These are phyloP conservation scores for Galerina marginata DNA, from an alignment of 768 basidiomycete genomes.

Conservation along the genomic window DNA sequence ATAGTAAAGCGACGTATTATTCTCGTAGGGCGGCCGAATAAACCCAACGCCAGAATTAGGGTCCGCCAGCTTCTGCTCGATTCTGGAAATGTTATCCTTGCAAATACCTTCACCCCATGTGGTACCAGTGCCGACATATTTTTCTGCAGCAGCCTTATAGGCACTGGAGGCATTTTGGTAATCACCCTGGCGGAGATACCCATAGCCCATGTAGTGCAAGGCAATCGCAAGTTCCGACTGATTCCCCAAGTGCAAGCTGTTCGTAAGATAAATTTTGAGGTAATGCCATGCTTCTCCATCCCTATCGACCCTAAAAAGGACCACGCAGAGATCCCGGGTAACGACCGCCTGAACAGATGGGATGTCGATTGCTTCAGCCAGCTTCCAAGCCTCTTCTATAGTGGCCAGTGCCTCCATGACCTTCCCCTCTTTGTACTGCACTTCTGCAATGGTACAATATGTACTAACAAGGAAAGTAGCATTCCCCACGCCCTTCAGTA, in stretches of 20 bases:
- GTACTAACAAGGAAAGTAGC: neutral
- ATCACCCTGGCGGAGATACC: slow-evolving; percentile 12
- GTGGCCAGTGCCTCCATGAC: neutral
- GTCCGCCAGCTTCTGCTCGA: too few species aligned
- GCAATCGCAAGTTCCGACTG: neutral
- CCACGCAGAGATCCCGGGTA: neutral
- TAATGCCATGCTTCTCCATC: neutral
- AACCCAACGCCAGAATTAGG: too few species aligned
- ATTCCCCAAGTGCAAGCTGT: neutral
- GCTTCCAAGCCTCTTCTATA: slow-evolving; percentile 1
- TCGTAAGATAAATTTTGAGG: neutral
- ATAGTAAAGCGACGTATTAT: too few species aligned
- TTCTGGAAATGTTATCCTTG: too few species aligned
- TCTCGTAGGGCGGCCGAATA: too few species aligned
- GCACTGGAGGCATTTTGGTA: slow-evolving; percentile 7
- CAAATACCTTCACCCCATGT: too few species aligned
- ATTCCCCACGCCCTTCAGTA: neutral
- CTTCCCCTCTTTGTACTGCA: neutral
- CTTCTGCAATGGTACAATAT: neutral
- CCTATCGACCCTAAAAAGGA: slow-evolving; percentile 2
- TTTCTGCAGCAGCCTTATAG: slow-evolving; percentile 4
- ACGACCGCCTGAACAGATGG: neutral
- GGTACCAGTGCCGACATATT: neutral
- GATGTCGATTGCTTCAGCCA: neutral
- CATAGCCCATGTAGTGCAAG: slow-evolving; percentile 7